These are phyloP conservation scores for Plasmopara halstedii DNA, from an alignment of 352 stramenopile genomes.

Conservation along the genomic window DNA sequence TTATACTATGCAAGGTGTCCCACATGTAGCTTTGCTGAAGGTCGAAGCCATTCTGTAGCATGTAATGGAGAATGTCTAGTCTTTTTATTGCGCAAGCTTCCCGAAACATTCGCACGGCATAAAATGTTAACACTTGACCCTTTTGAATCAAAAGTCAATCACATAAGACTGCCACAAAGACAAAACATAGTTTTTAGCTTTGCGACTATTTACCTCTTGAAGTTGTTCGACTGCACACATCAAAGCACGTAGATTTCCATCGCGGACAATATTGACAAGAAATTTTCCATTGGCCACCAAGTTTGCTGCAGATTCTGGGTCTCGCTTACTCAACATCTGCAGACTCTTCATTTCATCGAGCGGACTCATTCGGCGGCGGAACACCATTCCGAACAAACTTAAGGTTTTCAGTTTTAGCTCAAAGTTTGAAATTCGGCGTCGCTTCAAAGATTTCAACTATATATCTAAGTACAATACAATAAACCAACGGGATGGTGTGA, in stretches of 20 bases:
- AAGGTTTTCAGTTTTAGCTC: no score
- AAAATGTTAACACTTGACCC: neutral
- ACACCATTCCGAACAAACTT: conserved; percentile 29
- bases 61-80: conserved; percentile 54
- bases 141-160: no score
- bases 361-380: conserved; percentile 29
- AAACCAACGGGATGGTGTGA: no score
- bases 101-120: neutral
- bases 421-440: no score
- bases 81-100: neutral
- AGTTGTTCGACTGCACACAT: conserved; percentile 40
- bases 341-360: conserved; percentile 57
- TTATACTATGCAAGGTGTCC: conserved; percentile 43
- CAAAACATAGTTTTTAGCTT: no score
- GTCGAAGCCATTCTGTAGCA: conserved; percentile 63
- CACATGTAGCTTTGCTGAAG: conserved; percentile 43
- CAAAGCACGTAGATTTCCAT: conserved; percentile 45
- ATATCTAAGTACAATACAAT: no score
- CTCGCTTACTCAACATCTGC: conserved; percentile 30
- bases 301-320: conserved; percentile 46
- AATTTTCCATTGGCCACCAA: conserved; percentile 60
- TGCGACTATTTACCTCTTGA: conserved; percentile 35
- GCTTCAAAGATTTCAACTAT: no score
- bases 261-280: conserved; percentile 35
- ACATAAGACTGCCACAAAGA: no score